Percentiles rank a stretch among this genome's conserved stretches.
These are phyloP conservation scores for Micractinium conductrix DNA, from an alignment of 139 green algal species.

Conservation along the genomic window DNA sequence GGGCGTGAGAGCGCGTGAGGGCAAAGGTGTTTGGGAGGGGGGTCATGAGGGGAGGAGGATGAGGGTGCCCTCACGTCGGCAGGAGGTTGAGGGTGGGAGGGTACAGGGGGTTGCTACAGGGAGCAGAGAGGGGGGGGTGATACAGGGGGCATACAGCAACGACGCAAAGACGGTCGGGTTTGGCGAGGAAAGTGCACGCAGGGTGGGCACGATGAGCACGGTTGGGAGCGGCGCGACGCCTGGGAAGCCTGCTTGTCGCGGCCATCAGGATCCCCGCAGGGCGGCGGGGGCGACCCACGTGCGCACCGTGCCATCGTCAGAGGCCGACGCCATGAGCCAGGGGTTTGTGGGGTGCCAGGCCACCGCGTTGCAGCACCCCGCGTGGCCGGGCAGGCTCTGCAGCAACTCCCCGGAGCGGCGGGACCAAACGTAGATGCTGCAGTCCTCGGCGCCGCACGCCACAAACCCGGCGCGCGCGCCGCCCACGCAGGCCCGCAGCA, in stretches of 20 bases:
- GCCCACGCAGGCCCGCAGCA: slow-evolving; percentile 60
- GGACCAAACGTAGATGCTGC: slow-evolving; percentile 83
- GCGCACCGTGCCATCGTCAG: slow-evolving; percentile 39
- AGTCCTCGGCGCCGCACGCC: slow-evolving; percentile 81
- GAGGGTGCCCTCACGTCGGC: too few relatives aligned
- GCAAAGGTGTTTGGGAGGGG: too few relatives aligned
- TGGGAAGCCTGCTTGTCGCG: too few relatives aligned
- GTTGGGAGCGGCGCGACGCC: too few relatives aligned
- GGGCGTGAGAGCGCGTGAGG: too few relatives aligned
- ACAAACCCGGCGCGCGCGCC: slow-evolving; percentile 80
- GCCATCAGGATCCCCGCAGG: neutral
- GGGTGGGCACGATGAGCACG: too few relatives aligned
- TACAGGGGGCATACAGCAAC: neutral
- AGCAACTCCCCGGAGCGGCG: slow-evolving; percentile 76
- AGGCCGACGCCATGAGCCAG: slow-evolving; percentile 39
- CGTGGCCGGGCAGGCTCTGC: slow-evolving; percentile 75
- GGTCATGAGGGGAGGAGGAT: too few relatives aligned
- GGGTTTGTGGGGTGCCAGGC: slow-evolving; percentile 91
- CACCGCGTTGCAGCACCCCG: slow-evolving; percentile 83
- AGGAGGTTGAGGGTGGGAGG: too few relatives aligned
- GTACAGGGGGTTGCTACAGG: neutral
- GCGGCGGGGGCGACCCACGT: slow-evolving; percentile 37
- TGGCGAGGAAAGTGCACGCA: too few relatives aligned
- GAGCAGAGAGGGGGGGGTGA: too few relatives aligned
- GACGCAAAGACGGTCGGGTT: too few relatives aligned